Percentiles rank a stretch among this genome's conserved stretches.
Conservation (phyloP, 352 stramenopile genomes). For the Phytophthora kernoviae region DNA sequence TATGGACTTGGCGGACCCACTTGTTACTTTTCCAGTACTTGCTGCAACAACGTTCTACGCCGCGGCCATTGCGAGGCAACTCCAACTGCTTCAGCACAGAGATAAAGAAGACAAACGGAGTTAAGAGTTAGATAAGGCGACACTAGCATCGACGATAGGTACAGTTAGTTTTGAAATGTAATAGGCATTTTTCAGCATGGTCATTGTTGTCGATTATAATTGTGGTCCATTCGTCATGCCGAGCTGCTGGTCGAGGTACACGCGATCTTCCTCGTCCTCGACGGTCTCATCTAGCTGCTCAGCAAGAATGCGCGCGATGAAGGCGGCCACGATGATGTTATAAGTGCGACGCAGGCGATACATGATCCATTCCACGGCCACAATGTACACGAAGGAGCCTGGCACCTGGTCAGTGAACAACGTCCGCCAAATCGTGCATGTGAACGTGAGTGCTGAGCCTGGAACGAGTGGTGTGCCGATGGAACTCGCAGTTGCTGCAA, state of each 20-base stretch:
- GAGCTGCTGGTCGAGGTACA: constrained; percentile 43
- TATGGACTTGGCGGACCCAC: constrained; percentile 17
- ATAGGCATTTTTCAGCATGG: no score
- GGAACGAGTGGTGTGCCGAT: constrained; percentile 48
- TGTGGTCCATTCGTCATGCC: constrained; percentile 29
- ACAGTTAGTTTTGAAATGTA: constrained; percentile 11
- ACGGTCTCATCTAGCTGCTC: constrained; percentile 75
- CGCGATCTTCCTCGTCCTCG: constrained; percentile 71
- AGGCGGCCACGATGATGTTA: constrained; percentile 69
- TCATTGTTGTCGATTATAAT: constrained; percentile 6
- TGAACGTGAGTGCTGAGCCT: constrained; percentile 47
- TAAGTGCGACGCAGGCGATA: constrained; percentile 58
- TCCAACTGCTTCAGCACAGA: constrained; percentile 16
- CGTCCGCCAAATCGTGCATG: constrained; percentile 59
- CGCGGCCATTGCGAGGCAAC: constrained; percentile 23
- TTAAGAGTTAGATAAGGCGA: constrained; percentile 2
- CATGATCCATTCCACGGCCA: constrained; percentile 57
- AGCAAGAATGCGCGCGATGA: constrained; percentile 69
- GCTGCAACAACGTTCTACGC: constrained; percentile 14
- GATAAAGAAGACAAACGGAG: constrained; percentile 7
- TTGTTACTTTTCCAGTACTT: constrained; percentile 9
- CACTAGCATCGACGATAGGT: background rate
- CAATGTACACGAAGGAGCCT: constrained; percentile 46
- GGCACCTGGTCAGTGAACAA: constrained; percentile 49
- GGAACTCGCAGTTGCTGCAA: constrained; percentile 54